These are phyloP conservation scores for Xerocomus nothofagi DNA, from an alignment of 1,284 basidiomycete genomes.

Conservation along the genomic window DNA sequence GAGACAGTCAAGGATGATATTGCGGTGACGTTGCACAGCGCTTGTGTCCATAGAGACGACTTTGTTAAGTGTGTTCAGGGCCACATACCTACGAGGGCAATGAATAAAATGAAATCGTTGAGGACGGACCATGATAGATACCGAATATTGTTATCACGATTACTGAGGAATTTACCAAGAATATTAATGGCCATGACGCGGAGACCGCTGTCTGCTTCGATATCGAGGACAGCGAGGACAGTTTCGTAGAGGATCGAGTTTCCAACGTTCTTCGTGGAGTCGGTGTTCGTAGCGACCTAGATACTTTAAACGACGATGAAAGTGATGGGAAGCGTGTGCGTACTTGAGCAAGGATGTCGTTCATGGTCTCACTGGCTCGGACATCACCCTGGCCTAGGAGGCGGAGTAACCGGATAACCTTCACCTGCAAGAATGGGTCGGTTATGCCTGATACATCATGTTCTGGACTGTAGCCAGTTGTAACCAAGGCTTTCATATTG, in stretches of 20 bases:
- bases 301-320: constrained; percentile 8
- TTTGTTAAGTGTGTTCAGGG: constrained; percentile 97
- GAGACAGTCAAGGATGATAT: constrained; percentile 97
- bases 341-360: constrained; percentile 96
- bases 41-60: constrained; percentile 98
- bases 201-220: constrained; percentile 93
- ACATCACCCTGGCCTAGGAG: constrained; percentile 85
- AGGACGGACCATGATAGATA: constrained; percentile 33
- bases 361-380: constrained; percentile 94
- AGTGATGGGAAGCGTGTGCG: constrained; percentile 9
- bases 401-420: constrained; percentile 91
- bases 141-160: constrained; percentile 99
- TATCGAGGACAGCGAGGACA: constrained; percentile 96
- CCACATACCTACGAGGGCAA: constrained; percentile 76
- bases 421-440: constrained; percentile 98
- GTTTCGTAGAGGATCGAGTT: constrained; percentile 99
- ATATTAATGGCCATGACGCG: constrained; percentile 99
- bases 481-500: constrained; percentile 93
- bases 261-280: constrained; percentile 97
- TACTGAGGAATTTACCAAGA: constrained; percentile 96
- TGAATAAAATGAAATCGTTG: constrained; percentile 4
- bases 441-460: constrained; percentile 99
- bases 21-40: constrained; percentile 96
- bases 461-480: constrained; percentile 97
- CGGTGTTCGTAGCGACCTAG: constrained; percentile 97